phyloP scores from a whole-genome alignment of 2,329 filamentous ascomycete genomes.

The Plectosphaerella plurivora region DNA sequence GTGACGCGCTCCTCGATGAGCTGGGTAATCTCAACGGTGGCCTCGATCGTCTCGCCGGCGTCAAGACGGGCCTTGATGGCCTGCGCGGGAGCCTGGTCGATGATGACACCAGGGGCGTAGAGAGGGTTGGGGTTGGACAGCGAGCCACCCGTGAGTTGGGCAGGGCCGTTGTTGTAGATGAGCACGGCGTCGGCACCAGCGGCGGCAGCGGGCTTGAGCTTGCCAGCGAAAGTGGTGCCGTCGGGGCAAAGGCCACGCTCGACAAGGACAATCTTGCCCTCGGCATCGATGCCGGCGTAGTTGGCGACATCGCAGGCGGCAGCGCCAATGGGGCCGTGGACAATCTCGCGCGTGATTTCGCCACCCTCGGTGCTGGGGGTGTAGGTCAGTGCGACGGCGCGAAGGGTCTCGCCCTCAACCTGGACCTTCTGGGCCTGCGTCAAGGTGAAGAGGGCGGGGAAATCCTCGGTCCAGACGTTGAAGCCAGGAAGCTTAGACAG shows the following conservation, averaged over 20 bases:
- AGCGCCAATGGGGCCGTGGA: slow-evolving; percentile 19
- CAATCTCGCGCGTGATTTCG: slow-evolving; percentile 19
- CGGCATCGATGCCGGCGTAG: slow-evolving; percentile 18
- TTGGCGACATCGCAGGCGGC: slow-evolving; percentile 18
- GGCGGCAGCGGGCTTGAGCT: slow-evolving; percentile 19
- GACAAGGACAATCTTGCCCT: slow-evolving; percentile 25
- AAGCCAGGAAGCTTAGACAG: slow-evolving; percentile 20
- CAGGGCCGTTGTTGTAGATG: slow-evolving; percentile 22
- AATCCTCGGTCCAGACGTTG: slow-evolving; percentile 23
- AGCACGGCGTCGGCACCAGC: slow-evolving; percentile 24
- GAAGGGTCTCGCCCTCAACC: slow-evolving; percentile 18
- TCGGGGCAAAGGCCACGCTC: slow-evolving; percentile 24
- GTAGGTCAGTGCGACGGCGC: slow-evolving; percentile 22
- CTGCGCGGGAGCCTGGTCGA: slow-evolving; percentile 22
- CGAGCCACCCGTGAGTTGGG: slow-evolving; percentile 22
- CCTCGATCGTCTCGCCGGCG: slow-evolving; percentile 25
- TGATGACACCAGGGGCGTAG: slow-evolving; percentile 21
- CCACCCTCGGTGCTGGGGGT: slow-evolving; percentile 23
- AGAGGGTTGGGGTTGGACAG: slow-evolving; percentile 20
- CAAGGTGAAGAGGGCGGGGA: slow-evolving; percentile 20
- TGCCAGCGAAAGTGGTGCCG: slow-evolving; percentile 23
- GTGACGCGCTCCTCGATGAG: slow-evolving; percentile 32
- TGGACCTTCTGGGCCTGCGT: slow-evolving; percentile 6
- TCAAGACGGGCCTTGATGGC: slow-evolving; percentile 22
- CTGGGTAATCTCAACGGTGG: slow-evolving; percentile 28